phyloP scores from a whole-genome alignment of 2,329 filamentous ascomycete species.

The Talaromyces sp. region DNA sequence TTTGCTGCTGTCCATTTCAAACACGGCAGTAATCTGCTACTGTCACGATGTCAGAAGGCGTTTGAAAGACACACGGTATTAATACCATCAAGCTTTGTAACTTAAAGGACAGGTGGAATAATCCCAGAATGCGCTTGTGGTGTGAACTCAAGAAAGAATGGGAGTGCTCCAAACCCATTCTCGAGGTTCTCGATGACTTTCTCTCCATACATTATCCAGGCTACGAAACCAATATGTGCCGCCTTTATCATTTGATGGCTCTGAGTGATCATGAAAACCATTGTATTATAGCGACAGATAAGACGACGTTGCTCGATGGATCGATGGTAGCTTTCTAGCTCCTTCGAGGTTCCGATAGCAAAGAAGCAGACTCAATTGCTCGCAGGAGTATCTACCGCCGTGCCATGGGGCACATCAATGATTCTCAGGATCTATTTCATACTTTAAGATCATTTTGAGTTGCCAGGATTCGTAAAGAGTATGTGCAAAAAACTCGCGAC shows the following conservation, averaged over 20 bases:
- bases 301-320: too few species aligned
- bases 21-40: not conserved
- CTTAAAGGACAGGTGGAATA: not conserved
- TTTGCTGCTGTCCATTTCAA: not conserved
- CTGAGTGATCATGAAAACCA: not conserved
- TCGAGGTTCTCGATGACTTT: too few species aligned
- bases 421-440: not conserved
- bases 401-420: not conserved
- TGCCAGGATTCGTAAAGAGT: not conserved
- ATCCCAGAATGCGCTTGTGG: not conserved
- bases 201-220: too few species aligned
- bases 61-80: not conserved
- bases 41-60: not conserved
- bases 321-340: not conserved
- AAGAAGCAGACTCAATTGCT: not conserved
- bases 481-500: not conserved
- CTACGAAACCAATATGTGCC: not conserved
- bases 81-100: too few species aligned
- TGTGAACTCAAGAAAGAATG: not conserved
- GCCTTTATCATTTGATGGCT: not conserved
- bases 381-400: not conserved
- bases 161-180: too few species aligned
- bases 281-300: too few species aligned
- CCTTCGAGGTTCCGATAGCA: not conserved
- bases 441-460: not conserved